These are phyloP conservation scores for Auricularia heimuer DNA, from an alignment of 768 basidiomycete species.

Conservation along the genomic window DNA sequence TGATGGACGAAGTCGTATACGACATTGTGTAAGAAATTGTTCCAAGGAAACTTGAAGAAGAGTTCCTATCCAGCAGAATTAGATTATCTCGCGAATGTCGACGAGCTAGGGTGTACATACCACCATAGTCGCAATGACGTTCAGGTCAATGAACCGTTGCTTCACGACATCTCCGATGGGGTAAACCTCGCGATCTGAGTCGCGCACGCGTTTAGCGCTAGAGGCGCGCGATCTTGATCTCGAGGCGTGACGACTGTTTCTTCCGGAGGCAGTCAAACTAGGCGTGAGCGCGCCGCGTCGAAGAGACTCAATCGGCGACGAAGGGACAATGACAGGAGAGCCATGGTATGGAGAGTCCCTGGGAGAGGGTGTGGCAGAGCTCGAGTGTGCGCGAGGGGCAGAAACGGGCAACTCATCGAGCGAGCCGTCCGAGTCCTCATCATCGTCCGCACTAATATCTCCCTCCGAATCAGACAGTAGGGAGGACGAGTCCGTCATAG, in stretches of 20 bases:
- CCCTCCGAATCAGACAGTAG: constrained; percentile 40
- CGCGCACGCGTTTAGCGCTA: not conserved
- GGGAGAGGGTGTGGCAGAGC: constrained; percentile 9
- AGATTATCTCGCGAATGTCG: not conserved
- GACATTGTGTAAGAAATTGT: constrained; percentile 94
- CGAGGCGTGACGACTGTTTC: not conserved
- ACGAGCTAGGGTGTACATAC: constrained; percentile 35
- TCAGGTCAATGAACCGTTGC: constrained; percentile 59
- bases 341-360: constrained; percentile 27
- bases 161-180: constrained; percentile 70
- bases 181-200: constrained; percentile 5
- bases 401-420: constrained; percentile 61
- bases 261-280: not conserved
- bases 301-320: constrained; percentile 14
- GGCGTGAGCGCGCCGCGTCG: not conserved
- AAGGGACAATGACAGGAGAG: constrained; percentile 21
- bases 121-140: constrained; percentile 65
- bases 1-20: constrained; percentile 96
- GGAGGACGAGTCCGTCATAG: constrained; percentile 39
- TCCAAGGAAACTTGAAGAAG: constrained; percentile 94
- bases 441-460: constrained; percentile 45
- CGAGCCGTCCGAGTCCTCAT: constrained; percentile 59
- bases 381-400: constrained; percentile 22
- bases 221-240: not conserved
- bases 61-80: constrained; percentile 49